Base-by-base conservation (phyloP, 371 early-diverging fungal genomes). In the Circinella minor region DNA sequence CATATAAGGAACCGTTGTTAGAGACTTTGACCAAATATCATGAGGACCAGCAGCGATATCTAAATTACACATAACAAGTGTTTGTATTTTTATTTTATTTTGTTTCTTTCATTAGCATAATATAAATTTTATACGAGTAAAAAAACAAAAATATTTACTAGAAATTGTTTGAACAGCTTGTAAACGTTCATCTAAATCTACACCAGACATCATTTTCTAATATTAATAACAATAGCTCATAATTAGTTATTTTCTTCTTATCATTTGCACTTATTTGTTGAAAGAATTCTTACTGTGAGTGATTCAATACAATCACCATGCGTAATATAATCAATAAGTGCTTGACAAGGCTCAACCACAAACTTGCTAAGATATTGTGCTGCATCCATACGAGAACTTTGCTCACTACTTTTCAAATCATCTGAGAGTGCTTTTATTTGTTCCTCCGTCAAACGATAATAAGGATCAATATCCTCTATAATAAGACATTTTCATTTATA, bases 101-200 rank as follows among this genome's bases (percentile, higher is more conserved):
- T 51, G 6, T 43, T 43, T 43, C 11, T 43, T 43, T 43, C 11
- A 9, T 43, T 43, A 11, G 6, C 1, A 43, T 3, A 6, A 43
- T 43, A 11, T 43, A 11, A 43, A 43, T 43, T 43, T 43, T 9
- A 3, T 43, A 9, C 3, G 27, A 27, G 27, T 27, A 27, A 27
- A 27, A 27, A 47, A 47, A 47, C 47, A 47, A 47, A 47, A 5
- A 8, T 43, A 36, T 78, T 80, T 87, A 84, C 89, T 91, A 20
- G 93, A 91, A 37, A 92, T 80, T 13, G 90, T 89, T 73, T 89
- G 86, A 7, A 86, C 77, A n/a, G 88, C 86, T 64, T 88, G 84
- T 9, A 89, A 74, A 69, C 86, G 86, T 60, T 90, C 90, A n/a
- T 89, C 90, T 1, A 84, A 70, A 61, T 90, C 86, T 3, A 86